phyloP scores from a whole-genome alignment of 495 filamentous ascomycete species.

The Trichocladium uniseriatum region DNA sequence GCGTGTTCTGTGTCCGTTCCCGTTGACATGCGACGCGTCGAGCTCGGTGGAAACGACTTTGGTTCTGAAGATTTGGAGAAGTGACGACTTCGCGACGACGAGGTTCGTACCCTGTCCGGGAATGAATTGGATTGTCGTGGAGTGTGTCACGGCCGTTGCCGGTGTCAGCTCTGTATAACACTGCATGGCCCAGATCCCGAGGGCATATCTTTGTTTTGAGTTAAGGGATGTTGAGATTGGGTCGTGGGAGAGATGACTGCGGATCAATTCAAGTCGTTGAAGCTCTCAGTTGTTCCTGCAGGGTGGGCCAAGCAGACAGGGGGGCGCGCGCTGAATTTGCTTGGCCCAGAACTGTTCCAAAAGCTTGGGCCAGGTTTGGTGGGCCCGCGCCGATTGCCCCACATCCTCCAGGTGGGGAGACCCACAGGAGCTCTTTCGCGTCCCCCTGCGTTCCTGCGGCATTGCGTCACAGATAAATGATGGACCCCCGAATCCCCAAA shows the following conservation, averaged over 20 bases:
- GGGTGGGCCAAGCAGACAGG: neutral
- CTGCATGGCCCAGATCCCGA: constrained; percentile 35
- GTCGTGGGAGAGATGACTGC: neutral
- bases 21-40: constrained; percentile 28
- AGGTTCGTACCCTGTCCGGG: constrained; percentile 70
- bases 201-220: constrained; percentile 18
- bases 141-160: constrained; percentile 87
- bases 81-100: constrained; percentile 76
- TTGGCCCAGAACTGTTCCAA: no score
- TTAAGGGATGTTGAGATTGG: neutral
- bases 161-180: constrained; percentile 85
- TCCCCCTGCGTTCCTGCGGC: constrained; percentile 5
- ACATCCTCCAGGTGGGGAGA: neutral
- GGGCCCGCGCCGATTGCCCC: no score
- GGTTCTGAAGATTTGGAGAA: constrained; percentile 77
- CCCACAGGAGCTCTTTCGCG: constrained; percentile 14
- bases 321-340: neutral
- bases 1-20: constrained; percentile 12
- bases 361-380: neutral
- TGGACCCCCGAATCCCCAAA: neutral
- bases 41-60: constrained; percentile 47
- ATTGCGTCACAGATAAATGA: constrained; percentile 23
- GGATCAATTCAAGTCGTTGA: no score
- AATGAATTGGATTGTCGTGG: constrained; percentile 67
- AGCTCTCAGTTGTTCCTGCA: no score